Evolutionary conservation across 768 basidiomycete genomes (phyloP).

Genomic region (Russula sp.): DNA sequence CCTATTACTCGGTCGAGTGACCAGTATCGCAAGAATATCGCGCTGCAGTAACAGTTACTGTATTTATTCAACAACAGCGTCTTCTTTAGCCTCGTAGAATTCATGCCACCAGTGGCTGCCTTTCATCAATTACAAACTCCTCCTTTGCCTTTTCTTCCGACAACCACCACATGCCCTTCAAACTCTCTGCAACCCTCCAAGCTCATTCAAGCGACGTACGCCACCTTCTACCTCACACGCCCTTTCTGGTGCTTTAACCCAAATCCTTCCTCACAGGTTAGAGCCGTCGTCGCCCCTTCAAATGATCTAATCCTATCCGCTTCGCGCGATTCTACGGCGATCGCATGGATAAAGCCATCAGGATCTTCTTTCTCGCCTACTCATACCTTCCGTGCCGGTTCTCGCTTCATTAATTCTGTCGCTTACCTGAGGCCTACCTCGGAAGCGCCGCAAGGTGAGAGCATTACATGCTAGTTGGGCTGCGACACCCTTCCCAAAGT

Average conservation of each 20-base stretch:
- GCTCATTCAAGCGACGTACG: constrained; percentile 72
- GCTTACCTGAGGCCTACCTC: constrained; percentile 55
- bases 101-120: not conserved
- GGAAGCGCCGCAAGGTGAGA: constrained; percentile 62
- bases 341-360: constrained; percentile 65
- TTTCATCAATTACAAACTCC: constrained; percentile 14
- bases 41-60: not conserved
- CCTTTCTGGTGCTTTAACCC: constrained; percentile 24
- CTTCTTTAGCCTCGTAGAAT: constrained; percentile 9
- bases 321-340: constrained; percentile 87
- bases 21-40: not conserved
- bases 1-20: not conserved
- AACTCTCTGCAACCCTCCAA: constrained; percentile 62
- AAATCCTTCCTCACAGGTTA: constrained; percentile 54
- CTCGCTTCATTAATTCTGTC: constrained; percentile 75
- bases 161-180: constrained; percentile 51
- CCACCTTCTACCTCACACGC: constrained; percentile 20
- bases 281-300: constrained; percentile 69
- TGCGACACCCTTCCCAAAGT: constrained; percentile 17
- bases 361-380: constrained; percentile 46
- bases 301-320: constrained; percentile 78
- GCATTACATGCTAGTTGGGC: not conserved
- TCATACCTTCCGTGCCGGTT: constrained; percentile 52
- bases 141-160: constrained; percentile 13
- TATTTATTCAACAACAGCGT: not conserved